A percentile compares a stretch with the other conserved stretches of the same genome.
These are phyloP conservation scores for Elsinoe fawcettii DNA, from an alignment of 2,329 filamentous ascomycete species.

Conservation along the genomic window DNA sequence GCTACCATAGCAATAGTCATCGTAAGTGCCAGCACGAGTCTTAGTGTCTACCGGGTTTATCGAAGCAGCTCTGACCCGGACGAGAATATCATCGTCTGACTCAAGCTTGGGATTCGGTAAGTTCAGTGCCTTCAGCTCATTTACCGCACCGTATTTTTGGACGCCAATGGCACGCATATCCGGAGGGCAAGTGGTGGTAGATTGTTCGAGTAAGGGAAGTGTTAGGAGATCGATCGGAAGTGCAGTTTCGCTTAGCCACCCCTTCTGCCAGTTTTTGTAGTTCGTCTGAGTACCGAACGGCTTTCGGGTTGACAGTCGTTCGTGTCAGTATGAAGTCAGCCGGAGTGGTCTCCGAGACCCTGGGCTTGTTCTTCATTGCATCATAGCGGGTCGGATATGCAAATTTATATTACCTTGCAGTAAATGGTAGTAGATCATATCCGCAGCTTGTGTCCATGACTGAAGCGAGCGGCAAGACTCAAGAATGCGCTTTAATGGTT, in stretches of 20 bases:
- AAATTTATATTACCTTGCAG: neutral
- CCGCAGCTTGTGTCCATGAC: neutral
- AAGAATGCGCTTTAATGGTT: neutral
- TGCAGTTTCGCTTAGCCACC: neutral
- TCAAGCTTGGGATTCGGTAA: constrained; percentile 29
- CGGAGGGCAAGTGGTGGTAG: neutral
- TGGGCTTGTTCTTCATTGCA: neutral
- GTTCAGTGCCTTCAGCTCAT: constrained; percentile 24
- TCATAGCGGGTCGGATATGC: neutral
- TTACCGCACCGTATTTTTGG: constrained; percentile 25
- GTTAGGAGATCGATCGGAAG: neutral
- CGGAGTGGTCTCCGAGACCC: neutral
- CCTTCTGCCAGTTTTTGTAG: neutral
- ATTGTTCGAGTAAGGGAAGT: neutral
- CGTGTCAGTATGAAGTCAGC: constrained; percentile 9
- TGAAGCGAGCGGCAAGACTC: neutral
- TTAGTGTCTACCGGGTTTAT: constrained; percentile 38
- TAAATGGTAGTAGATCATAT: neutral
- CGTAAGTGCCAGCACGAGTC: constrained; percentile 27
- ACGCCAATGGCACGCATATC: constrained; percentile 30
- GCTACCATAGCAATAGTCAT: constrained; percentile 26
- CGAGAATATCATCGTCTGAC: constrained; percentile 30
- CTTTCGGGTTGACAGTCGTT: neutral
- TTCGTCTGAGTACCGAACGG: neutral
- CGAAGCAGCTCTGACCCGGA: constrained; percentile 34